Conservation (phyloP, 352 stramenopile genomes). For the Phytopythium sindhum region DNA sequence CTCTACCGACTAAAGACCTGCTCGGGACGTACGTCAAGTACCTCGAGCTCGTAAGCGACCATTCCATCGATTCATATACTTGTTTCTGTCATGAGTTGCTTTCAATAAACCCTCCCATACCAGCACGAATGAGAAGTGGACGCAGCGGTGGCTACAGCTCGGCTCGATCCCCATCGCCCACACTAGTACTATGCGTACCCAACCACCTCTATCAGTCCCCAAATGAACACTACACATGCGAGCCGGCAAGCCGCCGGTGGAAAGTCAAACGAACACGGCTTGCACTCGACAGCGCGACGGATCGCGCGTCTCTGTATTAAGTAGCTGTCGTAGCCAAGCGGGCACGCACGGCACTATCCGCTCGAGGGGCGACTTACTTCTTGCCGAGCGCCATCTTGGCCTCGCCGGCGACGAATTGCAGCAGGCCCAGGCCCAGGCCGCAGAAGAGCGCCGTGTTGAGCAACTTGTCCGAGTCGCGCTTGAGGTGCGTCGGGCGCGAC, state of each 20-base stretch:
- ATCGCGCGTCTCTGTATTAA: neutral
- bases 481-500: slow-evolving; percentile 62
- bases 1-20: too few relatives aligned
- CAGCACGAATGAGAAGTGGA: neutral
- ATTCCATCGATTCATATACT: neutral
- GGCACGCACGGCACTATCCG: neutral
- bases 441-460: slow-evolving; percentile 36
- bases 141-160: too few relatives aligned
- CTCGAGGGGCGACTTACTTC: slow-evolving; percentile 28
- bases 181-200: too few relatives aligned
- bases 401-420: slow-evolving; percentile 62
- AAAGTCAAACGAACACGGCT: neutral
- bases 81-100: too few relatives aligned
- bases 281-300: neutral
- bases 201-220: too few relatives aligned
- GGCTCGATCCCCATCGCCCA: too few relatives aligned
- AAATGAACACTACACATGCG: too few relatives aligned
- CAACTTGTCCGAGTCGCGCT: slow-evolving; percentile 51
- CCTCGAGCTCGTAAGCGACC: neutral
- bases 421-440: slow-evolving; percentile 48
- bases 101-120: too few relatives aligned
- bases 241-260: too few relatives aligned
- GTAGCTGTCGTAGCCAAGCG: neutral
- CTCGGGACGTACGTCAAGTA: too few relatives aligned
- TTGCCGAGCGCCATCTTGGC: slow-evolving; percentile 59